Evolutionary conservation across 2,329 filamentous ascomycete species (phyloP), one percentile per base, ranked within the genome.

Genomic region (Diaporthe ilicicola): DNA sequence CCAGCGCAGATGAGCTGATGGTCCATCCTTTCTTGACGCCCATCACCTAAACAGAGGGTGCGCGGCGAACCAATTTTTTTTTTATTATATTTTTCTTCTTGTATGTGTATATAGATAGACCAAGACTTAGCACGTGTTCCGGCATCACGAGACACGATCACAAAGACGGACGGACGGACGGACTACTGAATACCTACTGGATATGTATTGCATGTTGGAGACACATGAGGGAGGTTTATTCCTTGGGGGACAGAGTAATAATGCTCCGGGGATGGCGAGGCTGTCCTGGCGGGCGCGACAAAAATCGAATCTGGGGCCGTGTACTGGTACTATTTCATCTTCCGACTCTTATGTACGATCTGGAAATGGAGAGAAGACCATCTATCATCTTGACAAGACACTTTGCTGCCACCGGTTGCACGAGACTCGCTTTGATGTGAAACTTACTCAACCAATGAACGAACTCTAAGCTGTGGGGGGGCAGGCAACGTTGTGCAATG

Each of bases 1-100:
- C 96, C 4, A 97, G 91, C 77, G 96, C 96, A 15, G 95, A 98
- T 78, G 95, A 98, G 78, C 84, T 99, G 76, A 90, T 97, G 81
- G 87, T 91, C 69, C 95, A 93, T 82, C 89, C 91, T 44, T 98
- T 98, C 84, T 85, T 97, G 80, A 89, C 90, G 70, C 91, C 93
- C 71, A 92, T 92, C 79, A 90, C 89, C 73, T 91, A 76, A 81
- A 32, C 39, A 55, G 22, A 39, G 15, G 39, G 55, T 50, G 27
- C 29, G 17, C 10, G 53, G 39, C 32, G 29, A 32, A 15, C 22
- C 17, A 29, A 13, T 19, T 65, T 27, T 22, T 13, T 34, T 32
- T 29, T 53, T 59, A n/a, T n/a, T n/a, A n/a, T n/a, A 24, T 24
- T 12, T 34, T 39, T 55, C 19, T 59, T 64, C 42, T 48, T 44